Base-by-base conservation (phyloP, 306 rosid genomes). In the Arachis stenosperma region DNA sequence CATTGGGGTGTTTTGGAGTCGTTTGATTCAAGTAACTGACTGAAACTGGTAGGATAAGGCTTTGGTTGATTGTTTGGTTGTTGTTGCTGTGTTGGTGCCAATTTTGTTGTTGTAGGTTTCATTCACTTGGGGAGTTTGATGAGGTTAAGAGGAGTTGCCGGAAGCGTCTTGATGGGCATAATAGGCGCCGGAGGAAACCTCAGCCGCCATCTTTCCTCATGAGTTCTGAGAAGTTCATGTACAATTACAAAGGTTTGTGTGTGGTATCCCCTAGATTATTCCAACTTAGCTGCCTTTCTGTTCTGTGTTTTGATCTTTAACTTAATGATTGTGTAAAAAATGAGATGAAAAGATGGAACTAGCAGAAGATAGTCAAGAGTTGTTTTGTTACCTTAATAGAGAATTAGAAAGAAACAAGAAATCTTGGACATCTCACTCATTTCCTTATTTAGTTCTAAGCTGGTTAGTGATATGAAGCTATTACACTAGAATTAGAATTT, bases 91-190 rank as follows among this genome's bases (percentile, higher is more conserved):
- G 7, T 42, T 67, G 75, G 43, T 67, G n/a, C 13, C 36, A 33
- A 75, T 80, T 33, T 33, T 69, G 46, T 53, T 78, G 53, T 53
- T 78, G 68, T 74, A 92, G 97, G 86, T 92, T 92, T 82, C 98
- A 88, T 83, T 88, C 92, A 15, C 85, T 90, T 80, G 91, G 63
- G 55, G 98, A 92, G 83, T 88, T 92, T 70, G 98, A 92, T 70
- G 92, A 90, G 27, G 90, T 86, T 60, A 92, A 92, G 75, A 84
- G 98, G 81, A 92, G 95, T 83, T 90, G 98, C 78, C 78, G 98
- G 81, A 92, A 88, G 33, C 87, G 98, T 10, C 97, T 92, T 61
- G 98, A 84, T 65, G 95, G 95, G 22, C 97, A 92, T 80, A 92
- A 92, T 67, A 78, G 84, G 67, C 95, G 95, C 57, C 71, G 97